Evolutionary conservation across 345 rosid species (phyloP).

Genomic region (Gossypium raimondii): DNA sequence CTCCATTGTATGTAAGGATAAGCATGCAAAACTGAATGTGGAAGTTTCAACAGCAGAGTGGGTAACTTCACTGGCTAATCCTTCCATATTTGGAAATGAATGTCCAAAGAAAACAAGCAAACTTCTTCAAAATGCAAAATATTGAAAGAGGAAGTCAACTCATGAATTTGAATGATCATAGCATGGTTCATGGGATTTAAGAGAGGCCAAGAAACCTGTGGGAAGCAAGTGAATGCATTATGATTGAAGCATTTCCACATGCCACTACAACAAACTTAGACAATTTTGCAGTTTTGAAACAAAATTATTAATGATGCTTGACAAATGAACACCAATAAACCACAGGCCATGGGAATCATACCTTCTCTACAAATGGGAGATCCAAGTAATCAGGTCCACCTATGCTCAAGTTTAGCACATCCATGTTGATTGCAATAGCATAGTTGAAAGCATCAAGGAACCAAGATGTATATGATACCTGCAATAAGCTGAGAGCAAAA

Average conservation of each 20-base stretch:
- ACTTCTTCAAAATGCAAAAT: conserved; percentile 5
- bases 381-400: conserved; percentile 99
- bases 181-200: background rate
- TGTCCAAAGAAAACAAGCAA: background rate
- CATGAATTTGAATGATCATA: background rate
- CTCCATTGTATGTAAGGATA: conserved; percentile 3
- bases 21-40: background rate
- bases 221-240: background rate
- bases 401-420: conserved; percentile 94
- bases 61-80: background rate
- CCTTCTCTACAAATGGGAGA: conserved; percentile 98
- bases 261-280: background rate
- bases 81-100: background rate
- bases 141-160: background rate
- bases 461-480: conserved; percentile 99
- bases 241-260: background rate
- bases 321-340: background rate
- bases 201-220: background rate
- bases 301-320: background rate
- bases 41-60: background rate
- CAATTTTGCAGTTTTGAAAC: background rate
- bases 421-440: conserved; percentile 90
- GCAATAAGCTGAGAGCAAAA: conserved; percentile 84
- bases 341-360: conserved; percentile 25
- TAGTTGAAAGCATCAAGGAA: conserved; percentile 97